A percentile compares a stretch with the other conserved stretches of the same genome.
Conservation (phyloP, 306 rosid genomes). For the Acacia acuminata region DNA sequence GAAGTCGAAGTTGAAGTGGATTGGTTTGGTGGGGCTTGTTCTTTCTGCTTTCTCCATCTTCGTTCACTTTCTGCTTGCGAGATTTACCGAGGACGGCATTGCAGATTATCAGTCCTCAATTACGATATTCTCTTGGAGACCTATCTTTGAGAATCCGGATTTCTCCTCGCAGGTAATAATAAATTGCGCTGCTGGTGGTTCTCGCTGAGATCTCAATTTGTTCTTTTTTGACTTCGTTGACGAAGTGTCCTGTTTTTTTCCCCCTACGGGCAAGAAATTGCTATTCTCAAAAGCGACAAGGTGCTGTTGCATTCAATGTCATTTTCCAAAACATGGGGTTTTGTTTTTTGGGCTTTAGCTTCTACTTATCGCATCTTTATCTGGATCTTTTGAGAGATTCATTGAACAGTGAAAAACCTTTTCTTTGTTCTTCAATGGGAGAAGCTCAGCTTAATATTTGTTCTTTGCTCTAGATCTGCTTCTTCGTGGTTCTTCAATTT, state of each 20-base stretch:
- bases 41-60: slow-evolving; percentile 87
- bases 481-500: background rate
- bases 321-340: slow-evolving; percentile 27
- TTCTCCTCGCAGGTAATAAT: slow-evolving; percentile 61
- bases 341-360: slow-evolving; percentile 35
- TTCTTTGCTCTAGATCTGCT: slow-evolving; percentile 44
- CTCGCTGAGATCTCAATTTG: slow-evolving; percentile 53
- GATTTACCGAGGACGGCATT: slow-evolving; percentile 71
- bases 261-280: background rate
- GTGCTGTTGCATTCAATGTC: slow-evolving; percentile 25
- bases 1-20: slow-evolving; percentile 94
- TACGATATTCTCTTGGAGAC: slow-evolving; percentile 93
- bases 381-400: background rate
- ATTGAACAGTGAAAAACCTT: slow-evolving; percentile 16
- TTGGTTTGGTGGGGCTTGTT: slow-evolving; percentile 83
- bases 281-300: slow-evolving; percentile 21
- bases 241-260: background rate
- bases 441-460: slow-evolving; percentile 1
- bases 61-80: slow-evolving; percentile 81
- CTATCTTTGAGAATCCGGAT: slow-evolving; percentile 58
- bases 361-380: background rate
- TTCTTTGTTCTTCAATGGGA: slow-evolving; percentile 16
- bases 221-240: background rate
- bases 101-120: slow-evolving; percentile 79
- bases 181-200: background rate